Evolutionary conservation across 2,329 filamentous ascomycete species (phyloP), one percentile per base, ranked within the genome.

Genomic region (Beauveria australis): DNA sequence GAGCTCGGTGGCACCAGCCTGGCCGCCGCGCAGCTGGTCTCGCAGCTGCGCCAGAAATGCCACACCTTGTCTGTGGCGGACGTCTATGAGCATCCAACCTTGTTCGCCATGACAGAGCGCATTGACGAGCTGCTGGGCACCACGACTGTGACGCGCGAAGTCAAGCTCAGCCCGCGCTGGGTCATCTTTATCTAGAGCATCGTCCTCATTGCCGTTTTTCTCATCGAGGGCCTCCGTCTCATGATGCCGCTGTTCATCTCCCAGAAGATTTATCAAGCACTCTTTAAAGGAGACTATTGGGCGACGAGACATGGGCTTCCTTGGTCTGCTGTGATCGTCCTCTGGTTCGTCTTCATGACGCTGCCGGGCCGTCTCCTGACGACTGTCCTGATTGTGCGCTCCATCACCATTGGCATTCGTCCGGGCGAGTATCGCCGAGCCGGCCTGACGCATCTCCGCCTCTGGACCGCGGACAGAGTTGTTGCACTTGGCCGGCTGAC

Each of bases 1-100:
- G 64, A 67, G 30, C 61, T 67, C 12, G 66, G 66, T 18, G 66
- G 66, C 24, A 66, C 64, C 40, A 67, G 66, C 48, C 47, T 67
- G 28, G 66, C 62, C 7, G 66, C 65, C 2, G 66, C 66, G 14
- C 66, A 66, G 63, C 64, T 67, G 12, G 62, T 66, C 12, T 65
- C 66, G 22, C 64, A 65, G 44, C 48, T 67, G 48, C 61, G 66
- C 3, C 59, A 60, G 40, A 60, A 56, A 16, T 64, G 60, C 47
- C 66, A 64, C 5, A 61, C 63, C 5, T 52, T 67, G 10, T 66
- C 66, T 18, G 64, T 67, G 10, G 64, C 64, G 22, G 64, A 67
- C 43, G 56, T 67, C 14, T 67, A 67, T 52, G 64, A 66, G 43
- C 49, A 65, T 19, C 64, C 64, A 7, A 57, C 54, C 12, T 60